Conservation (phyloP, 2,329 filamentous ascomycete species). For the Penicillium aurantiogriseum region DNA sequence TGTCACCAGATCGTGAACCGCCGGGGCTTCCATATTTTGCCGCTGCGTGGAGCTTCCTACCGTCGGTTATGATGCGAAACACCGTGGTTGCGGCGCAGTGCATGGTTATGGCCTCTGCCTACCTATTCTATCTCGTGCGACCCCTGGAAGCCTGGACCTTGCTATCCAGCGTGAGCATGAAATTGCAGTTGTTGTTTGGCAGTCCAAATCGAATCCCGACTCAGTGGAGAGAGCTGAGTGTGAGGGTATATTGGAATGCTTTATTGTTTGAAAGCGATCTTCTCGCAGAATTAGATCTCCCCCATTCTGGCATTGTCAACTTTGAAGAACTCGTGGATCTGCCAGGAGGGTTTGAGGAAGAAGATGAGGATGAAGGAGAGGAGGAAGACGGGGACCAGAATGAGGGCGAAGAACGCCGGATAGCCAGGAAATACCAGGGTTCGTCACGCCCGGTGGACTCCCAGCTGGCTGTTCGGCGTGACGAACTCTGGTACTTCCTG, state of each 20-base stretch:
- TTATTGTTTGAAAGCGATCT: conserved; percentile 78
- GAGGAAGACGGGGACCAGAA: conserved; percentile 9
- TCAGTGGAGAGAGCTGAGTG: conserved; percentile 69
- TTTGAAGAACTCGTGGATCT: conserved; percentile 78
- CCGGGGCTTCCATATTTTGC: conserved; percentile 78
- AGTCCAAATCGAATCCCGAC: conserved; percentile 68
- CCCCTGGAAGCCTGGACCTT: conserved; percentile 82
- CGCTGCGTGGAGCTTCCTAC: conserved; percentile 74
- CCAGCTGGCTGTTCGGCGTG: conserved; percentile 47
- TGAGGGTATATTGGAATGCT: conserved; percentile 82
- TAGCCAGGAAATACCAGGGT: neutral
- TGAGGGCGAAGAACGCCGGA: conserved; percentile 1
- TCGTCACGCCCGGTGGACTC: neutral
- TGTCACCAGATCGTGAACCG: conserved; percentile 66
- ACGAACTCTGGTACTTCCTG: conserved; percentile 83
- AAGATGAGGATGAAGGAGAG: conserved; percentile 51
- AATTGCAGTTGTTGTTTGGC: conserved; percentile 74
- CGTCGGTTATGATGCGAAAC: conserved; percentile 75
- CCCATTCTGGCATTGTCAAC: conserved; percentile 78
- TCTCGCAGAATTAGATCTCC: conserved; percentile 74
- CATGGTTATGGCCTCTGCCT: conserved; percentile 75
- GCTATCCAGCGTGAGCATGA: conserved; percentile 75
- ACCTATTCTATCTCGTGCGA: conserved; percentile 77
- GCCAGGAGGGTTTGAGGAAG: conserved; percentile 70
- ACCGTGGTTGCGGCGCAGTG: conserved; percentile 76